These are phyloP conservation scores for Crithidia thermophila DNA, from an alignment of 208 protist species.

Conservation along the genomic window DNA sequence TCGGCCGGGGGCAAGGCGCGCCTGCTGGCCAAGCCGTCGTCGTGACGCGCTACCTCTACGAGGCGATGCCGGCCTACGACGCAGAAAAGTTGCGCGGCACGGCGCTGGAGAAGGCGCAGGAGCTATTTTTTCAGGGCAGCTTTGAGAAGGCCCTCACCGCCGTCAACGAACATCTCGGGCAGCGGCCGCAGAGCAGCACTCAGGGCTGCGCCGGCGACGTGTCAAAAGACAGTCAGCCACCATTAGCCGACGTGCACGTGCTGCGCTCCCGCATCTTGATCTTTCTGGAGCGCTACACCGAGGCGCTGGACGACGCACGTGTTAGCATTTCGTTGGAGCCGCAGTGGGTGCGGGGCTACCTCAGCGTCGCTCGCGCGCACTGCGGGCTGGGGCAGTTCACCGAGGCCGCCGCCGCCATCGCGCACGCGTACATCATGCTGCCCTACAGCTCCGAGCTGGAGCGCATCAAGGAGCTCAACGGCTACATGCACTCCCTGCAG, in stretches of 20 bases:
- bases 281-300: conserved; percentile 51
- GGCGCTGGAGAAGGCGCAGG: conserved; percentile 25
- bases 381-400: conserved; percentile 59
- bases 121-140: conserved; percentile 15
- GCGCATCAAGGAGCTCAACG: conserved; percentile 58
- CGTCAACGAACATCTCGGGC: conserved; percentile 18
- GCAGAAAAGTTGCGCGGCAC: conserved; percentile 25
- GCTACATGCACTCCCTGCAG: conserved; percentile 53
- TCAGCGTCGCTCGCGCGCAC: conserved; percentile 63
- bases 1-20: conserved; percentile 1
- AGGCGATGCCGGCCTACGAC: conserved; percentile 33
- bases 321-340: conserved; percentile 50
- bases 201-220: neutral
- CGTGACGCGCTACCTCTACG: conserved; percentile 25
- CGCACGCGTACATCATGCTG: conserved; percentile 41
- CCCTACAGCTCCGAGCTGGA: conserved; percentile 63
- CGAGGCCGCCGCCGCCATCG: conserved; percentile 35
- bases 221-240: neutral
- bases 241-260: conserved; percentile 45
- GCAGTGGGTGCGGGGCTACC: conserved; percentile 66
- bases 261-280: conserved; percentile 69
- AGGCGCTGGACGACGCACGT: conserved; percentile 59
- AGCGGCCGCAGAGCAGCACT: neutral
- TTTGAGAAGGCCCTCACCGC: conserved; percentile 30
- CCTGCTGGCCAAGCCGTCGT: neutral